These are phyloP conservation scores for Gracilaria gracilis DNA, from an alignment of 23 red algal species.

Conservation along the genomic window DNA sequence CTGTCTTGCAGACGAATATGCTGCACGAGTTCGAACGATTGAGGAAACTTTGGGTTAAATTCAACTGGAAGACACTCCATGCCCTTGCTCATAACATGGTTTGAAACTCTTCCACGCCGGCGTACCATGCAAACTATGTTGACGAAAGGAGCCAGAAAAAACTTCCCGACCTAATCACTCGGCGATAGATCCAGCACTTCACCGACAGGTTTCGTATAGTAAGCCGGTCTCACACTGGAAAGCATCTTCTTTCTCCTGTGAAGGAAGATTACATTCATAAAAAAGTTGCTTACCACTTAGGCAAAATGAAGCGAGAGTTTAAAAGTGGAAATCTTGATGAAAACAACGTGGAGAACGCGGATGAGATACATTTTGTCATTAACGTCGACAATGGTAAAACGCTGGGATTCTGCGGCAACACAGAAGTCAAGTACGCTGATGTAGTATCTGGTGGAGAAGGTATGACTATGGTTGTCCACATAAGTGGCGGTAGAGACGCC, in stretches of 20 bases:
- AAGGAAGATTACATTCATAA: constrained; percentile 25
- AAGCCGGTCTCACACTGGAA: constrained; percentile 3
- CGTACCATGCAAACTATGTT: not conserved
- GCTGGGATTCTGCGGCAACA: constrained; percentile 17
- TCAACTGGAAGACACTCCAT: too few species aligned
- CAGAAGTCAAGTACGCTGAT: constrained; percentile 44
- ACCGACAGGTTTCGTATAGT: constrained; percentile 38
- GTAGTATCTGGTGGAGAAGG: too few species aligned
- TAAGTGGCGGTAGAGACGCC: constrained; percentile 16
- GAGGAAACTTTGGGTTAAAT: constrained; percentile 22
- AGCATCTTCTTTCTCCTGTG: not conserved
- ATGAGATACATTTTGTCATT: constrained; percentile 49
- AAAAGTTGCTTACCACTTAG: constrained; percentile 53
- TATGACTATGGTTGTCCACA: constrained; percentile 47
- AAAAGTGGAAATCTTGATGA: constrained; percentile 33
- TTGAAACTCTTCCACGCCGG: not conserved
- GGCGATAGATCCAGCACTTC: constrained; percentile 13
- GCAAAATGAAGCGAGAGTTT: not conserved
- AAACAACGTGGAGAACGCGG: constrained; percentile 27
- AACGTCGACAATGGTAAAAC: constrained; percentile 30
- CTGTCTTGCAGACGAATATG: constrained; percentile 19
- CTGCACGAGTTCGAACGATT: constrained; percentile 17
- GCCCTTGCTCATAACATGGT: not conserved
- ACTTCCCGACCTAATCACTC: not conserved
- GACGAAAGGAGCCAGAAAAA: not conserved